Conservation (phyloP, 208 protist genomes). For the Trichomonas gallinae region DNA sequence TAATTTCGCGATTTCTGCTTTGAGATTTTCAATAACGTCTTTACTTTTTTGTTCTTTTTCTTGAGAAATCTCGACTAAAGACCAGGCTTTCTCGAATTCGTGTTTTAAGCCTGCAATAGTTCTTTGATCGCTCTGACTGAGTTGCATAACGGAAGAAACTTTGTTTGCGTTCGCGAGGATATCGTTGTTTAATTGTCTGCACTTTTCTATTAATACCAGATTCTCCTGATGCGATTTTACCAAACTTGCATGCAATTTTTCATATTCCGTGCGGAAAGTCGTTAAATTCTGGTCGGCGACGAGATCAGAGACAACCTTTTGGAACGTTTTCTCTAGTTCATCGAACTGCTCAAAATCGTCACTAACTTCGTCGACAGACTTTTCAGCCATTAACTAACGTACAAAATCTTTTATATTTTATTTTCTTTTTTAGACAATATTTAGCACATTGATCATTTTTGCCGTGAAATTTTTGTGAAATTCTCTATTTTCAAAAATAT, state of each 20-base stretch:
- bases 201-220: slow-evolving; percentile 74
- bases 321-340: slow-evolving; percentile 71
- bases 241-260: slow-evolving; percentile 81
- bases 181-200: slow-evolving; percentile 71
- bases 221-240: slow-evolving; percentile 86
- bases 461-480: no score
- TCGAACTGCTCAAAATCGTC: slow-evolving; percentile 39
- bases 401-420: neutral
- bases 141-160: slow-evolving; percentile 74
- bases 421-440: no score
- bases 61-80: slow-evolving; percentile 80
- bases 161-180: slow-evolving; percentile 77
- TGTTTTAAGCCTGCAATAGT: slow-evolving; percentile 66
- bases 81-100: slow-evolving; percentile 68
- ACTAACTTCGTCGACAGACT: neutral
- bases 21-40: slow-evolving; percentile 73
- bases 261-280: slow-evolving; percentile 79
- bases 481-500: no score
- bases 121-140: slow-evolving; percentile 82
- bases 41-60: slow-evolving; percentile 77
- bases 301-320: slow-evolving; percentile 64
- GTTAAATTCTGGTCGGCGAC: slow-evolving; percentile 70
- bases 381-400: neutral
- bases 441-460: no score
- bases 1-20: slow-evolving; percentile 74